A percentile compares a stretch with the other conserved stretches of the same genome.
These are phyloP conservation scores for Cinnamomum chago DNA, from an alignment of 164 flowering plant genomes.

Conservation along the genomic window DNA sequence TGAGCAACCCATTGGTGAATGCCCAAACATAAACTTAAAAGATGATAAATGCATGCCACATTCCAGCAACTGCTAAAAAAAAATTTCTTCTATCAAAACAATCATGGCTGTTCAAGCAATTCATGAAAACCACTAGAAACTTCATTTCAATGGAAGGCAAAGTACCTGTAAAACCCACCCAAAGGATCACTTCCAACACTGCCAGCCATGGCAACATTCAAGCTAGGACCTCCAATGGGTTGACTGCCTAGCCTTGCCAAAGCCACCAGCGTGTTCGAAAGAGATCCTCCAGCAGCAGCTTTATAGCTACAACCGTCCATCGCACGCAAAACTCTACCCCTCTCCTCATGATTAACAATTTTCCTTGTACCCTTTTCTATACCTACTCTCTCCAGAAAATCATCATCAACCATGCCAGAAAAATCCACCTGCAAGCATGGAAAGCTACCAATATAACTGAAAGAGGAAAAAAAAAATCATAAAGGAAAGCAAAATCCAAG, in stretches of 20 bases:
- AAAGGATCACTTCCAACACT: constrained; percentile 91
- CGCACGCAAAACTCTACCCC: constrained; percentile 85
- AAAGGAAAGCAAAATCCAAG: background rate
- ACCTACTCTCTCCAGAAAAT: constrained; percentile 61
- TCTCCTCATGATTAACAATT: constrained; percentile 83
- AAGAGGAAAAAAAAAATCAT: background rate
- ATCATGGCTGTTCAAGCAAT: background rate
- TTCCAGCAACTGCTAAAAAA: background rate
- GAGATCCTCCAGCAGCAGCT: constrained; percentile 99
- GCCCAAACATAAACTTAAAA: background rate
- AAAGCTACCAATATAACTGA: background rate
- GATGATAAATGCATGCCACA: background rate
- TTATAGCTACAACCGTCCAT: constrained; percentile 98
- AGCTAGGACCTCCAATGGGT: constrained; percentile 49
- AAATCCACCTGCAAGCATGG: constrained; percentile 72
- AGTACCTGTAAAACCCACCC: constrained; percentile 87
- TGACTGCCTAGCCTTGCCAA: constrained; percentile 76
- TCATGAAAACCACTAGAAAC: background rate
- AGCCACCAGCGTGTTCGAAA: constrained; percentile 86
- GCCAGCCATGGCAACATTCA: constrained; percentile 86
- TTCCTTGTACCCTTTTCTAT: constrained; percentile 89
- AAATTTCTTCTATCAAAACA: background rate
- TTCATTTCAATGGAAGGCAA: background rate
- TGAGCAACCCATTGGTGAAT: too few species aligned
- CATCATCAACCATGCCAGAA: constrained; percentile 85